Evolutionary conservation across 1,284 basidiomycete genomes (phyloP), one percentile per base, ranked within the genome.

Genomic region (Kwoniella shivajii): DNA sequence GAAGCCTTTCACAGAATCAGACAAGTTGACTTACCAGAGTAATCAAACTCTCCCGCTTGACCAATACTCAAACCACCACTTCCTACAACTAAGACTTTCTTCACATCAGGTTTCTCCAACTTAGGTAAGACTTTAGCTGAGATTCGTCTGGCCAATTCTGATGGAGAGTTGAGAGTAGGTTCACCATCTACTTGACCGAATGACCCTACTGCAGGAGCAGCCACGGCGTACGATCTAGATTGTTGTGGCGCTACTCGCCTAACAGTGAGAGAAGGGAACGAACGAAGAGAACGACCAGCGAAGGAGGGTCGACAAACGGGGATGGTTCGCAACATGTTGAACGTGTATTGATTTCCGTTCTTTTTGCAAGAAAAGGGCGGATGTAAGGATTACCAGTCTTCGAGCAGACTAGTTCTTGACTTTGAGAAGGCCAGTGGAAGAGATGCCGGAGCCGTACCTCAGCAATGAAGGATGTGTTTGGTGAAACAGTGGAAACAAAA

Each of bases 1-100:
- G 37, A 11, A n/a, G 16, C 3, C 4, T 38, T 38, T 38, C 18
- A 18, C 36, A 38, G 36, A 14, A 38, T 18, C 18, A 18, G n/a
- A 47, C 2, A 16, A 27, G n/a, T n/a, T 29, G 31, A 59, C 80
- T 67, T 50, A 82, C 90, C 96, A 27, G 93, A 97, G 80, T 99
- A 99, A 79, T 99, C 96, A 79, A 99, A 99, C 80, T 99, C 96
- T 78, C 96, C 96, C 4, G 96, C 96, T 79, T 99, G 96, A 42
- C 96, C 96, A 64, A 99, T 99, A 73, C 87, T 89, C 47, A 99
- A 86, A 61, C 96, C 96, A 71, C 96, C 96, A 64, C 88, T 91
- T 63, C 96, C 96, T 49, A 99, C 92, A 57, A 99, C 91, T 60
- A 99, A 84, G 48, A 99, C 96, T 76, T 95, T 96, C 76, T 89